A percentile compares a stretch with the other conserved stretches of the same genome.
These are phyloP conservation scores for Claviceps purpurea DNA, from an alignment of 2,329 filamentous ascomycete species.

Conservation along the genomic window DNA sequence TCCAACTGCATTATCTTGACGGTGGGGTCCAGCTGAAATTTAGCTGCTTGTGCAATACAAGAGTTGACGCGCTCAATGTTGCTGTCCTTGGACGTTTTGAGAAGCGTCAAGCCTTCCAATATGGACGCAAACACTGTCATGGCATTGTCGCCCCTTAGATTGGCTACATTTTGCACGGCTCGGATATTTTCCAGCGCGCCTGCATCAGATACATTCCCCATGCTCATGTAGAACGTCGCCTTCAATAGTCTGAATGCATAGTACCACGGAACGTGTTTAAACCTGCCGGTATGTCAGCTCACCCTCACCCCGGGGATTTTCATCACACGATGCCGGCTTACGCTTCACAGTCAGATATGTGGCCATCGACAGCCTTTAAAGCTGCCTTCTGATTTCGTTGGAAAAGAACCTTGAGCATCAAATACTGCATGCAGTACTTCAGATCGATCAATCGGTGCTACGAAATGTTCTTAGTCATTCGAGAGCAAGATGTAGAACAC, in stretches of 20 bases:
- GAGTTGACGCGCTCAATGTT: constrained; percentile 56
- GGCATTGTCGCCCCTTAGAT: constrained; percentile 45
- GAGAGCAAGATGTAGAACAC: no score
- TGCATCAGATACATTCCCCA: constrained; percentile 45
- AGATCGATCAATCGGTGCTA: constrained; percentile 40
- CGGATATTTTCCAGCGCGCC: constrained; percentile 57
- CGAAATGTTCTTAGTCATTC: no score
- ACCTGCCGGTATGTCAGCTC: constrained; percentile 21
- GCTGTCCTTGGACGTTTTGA: constrained; percentile 51
- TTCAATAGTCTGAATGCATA: constrained; percentile 68
- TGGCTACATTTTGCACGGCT: constrained; percentile 45
- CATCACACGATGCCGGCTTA: constrained; percentile 22
- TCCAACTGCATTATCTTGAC: constrained; percentile 53
- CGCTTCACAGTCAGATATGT: constrained; percentile 55
- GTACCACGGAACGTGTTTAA: constrained; percentile 57
- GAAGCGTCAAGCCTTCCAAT: constrained; percentile 55
- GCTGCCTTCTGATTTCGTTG: constrained; percentile 60
- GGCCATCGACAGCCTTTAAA: constrained; percentile 55
- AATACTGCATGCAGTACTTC: constrained; percentile 66
- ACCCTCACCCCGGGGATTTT: neutral
- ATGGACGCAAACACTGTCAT: constrained; percentile 52
- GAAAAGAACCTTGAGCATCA: constrained; percentile 56
- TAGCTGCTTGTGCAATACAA: constrained; percentile 61
- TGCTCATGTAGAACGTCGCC: constrained; percentile 53
- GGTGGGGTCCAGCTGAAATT: constrained; percentile 54